Evolutionary conservation across 1,284 basidiomycete species (phyloP), one percentile per base, ranked within the genome.

Genomic region (Puccinia horiana): DNA sequence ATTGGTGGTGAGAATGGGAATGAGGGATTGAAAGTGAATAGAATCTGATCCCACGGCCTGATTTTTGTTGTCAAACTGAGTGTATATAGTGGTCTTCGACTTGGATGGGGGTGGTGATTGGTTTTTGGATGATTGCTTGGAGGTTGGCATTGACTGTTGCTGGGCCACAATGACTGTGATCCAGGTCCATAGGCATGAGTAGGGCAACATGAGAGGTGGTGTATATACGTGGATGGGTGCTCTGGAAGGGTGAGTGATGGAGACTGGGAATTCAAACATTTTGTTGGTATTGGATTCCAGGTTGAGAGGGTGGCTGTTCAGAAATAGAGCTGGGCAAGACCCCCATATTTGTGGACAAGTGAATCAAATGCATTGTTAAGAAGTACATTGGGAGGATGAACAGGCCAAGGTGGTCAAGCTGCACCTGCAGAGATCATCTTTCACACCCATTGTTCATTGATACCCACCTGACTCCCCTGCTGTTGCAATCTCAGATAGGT

Each of bases 121-220:
- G 54, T 23, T 75, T n/a, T 12, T 75, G 73, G 37, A 75, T 16
- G 20, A 75, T 75, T 0, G 73, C 73, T 35, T 61, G 52, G 18
- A 75, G 49, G 54, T 75, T 54, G 4, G 49, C 73, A 40, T 75
- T 75, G n/a, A 75, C 73, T 2, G n/a, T 58, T 11, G 14, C 32
- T 2, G 37, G 37, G 4, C 52, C 49, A 2, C 54, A 35, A 42
- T 37, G 40, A 16, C 40, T 26, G 26, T 75, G 73, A 20, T 32
- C 26, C 40, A 54, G 49, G 8, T 42, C 54, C 73, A 75, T 75
- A 8, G 73, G 73, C 11, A 54, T 75, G 32, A 75, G 37, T 6
- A 75, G 73, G n/a, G 73, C 54, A 12, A 75, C 54, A n/a, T 75
- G 58, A 5, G 73, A 75, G 54, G 73, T 40, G 49, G 73, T 75